Conservation (phyloP, 2,329 filamentous ascomycete species). For the Pseudogymnoascus sp. region DNA sequence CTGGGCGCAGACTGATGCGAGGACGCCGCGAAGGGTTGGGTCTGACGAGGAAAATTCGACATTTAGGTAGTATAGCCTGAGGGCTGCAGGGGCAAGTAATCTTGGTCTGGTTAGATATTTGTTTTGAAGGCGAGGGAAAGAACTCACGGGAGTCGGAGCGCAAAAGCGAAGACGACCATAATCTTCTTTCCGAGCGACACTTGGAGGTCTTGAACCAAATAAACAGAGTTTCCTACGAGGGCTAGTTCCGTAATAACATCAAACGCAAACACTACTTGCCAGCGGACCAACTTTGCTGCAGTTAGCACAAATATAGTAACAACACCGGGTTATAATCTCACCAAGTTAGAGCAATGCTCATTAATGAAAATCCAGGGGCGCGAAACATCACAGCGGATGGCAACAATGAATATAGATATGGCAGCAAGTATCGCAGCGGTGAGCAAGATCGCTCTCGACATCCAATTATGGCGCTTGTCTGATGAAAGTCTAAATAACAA, state of each 20-base stretch:
- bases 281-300: conserved; percentile 28
- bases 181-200: conserved; percentile 31
- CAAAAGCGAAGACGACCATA: conserved; percentile 33
- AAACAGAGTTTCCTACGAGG: conserved; percentile 30
- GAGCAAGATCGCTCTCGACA: conserved; percentile 29
- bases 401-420: conserved; percentile 32
- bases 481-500: conserved; percentile 38
- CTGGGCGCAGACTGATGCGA: conserved; percentile 31
- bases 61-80: conserved; percentile 32
- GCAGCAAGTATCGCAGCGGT: conserved; percentile 31
- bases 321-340: conserved; percentile 17
- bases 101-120: conserved; percentile 20
- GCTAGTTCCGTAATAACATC: conserved; percentile 33
- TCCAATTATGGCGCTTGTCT: conserved; percentile 31
- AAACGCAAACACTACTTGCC: conserved; percentile 31
- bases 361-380: conserved; percentile 30
- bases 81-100: conserved; percentile 31
- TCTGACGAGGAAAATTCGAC: conserved; percentile 27
- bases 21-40: conserved; percentile 30
- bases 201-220: conserved; percentile 32
- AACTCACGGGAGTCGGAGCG: conserved; percentile 33
- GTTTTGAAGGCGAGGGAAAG: not conserved
- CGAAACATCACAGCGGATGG: conserved; percentile 33
- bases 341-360: conserved; percentile 26
- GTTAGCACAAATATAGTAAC: not conserved